Base-by-base conservation (phyloP, 371 early-diverging fungal species). In the Rhizopus arrhizus region DNA sequence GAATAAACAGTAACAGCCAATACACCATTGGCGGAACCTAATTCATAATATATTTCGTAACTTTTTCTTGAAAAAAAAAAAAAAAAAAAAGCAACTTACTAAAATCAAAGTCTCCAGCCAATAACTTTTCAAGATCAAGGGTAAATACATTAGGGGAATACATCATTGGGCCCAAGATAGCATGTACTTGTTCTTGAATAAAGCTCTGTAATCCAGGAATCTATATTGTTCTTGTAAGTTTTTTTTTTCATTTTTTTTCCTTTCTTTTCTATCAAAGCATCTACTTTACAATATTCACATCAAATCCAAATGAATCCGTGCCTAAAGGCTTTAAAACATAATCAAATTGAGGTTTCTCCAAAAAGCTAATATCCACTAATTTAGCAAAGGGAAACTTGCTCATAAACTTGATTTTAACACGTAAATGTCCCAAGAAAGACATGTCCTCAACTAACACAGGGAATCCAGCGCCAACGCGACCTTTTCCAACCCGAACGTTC, bases 241-340 rank as follows among this genome's bases (percentile, higher is more conserved):
- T 22, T 22, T 22, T 36, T n/a, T 16, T 11, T n/a, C 1, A 11
- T 40, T 40, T 40, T 8, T 40, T 40, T 40, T 22, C 22, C 22
- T 22, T 22, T 22, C 22, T 22, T 22, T 22, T 22, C 22, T 22
- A 22, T 22, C 22, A 48, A 29, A 10, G 12, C 9, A 10, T 48
- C 28, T 15, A 35, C 28, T 76, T 75, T 77, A 81, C 85, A 65
- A 91, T 78, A 43, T 86, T 88, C 61, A 93, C 89, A 75, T 93
- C 93, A 59, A 93, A 82, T 32, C 93, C 89, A 77, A 88, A 87
- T 10, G 91, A 91, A 58, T 98, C 85, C 75, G 89, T 88, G 73
- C 98, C 88, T 70, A 91, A 73, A 0, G 99, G 99, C 69, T 95
- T 91, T 32, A 99, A 86, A 15, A 87, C 87, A 80, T 97, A 99